phyloP scores from a whole-genome alignment of 2,329 filamentous ascomycete species.

The Fusarium piperis region DNA sequence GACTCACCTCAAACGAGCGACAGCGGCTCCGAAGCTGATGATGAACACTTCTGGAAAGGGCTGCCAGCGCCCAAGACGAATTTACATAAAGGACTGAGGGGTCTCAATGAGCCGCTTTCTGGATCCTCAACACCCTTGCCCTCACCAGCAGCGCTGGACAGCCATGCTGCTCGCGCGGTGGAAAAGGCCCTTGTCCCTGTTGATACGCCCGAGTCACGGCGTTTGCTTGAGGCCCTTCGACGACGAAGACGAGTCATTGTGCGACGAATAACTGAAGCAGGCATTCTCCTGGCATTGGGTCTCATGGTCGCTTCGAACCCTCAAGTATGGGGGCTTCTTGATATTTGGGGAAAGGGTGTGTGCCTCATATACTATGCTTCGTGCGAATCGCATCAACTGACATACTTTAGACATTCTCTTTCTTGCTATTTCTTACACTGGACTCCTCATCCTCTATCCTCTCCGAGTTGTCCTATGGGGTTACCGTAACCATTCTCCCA shows the following conservation, averaged over 20 bases:
- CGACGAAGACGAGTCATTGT: conserved; percentile 61
- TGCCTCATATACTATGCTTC: not conserved
- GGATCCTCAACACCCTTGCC: conserved; percentile 65
- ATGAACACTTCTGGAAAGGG: conserved; percentile 88
- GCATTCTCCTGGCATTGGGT: conserved; percentile 61
- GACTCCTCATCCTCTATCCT: conserved; percentile 65
- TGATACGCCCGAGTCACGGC: conserved; percentile 26
- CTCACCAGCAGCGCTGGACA: conserved; percentile 58
- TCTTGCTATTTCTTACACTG: conserved; percentile 48
- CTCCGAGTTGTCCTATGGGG: conserved; percentile 64
- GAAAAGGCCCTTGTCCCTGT: conserved; percentile 31
- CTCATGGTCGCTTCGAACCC: conserved; percentile 59
- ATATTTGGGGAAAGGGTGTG: conserved; percentile 61
- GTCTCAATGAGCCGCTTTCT: conserved; percentile 63
- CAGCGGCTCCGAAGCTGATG: conserved; percentile 93
- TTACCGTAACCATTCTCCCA: conserved; percentile 51
- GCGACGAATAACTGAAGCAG: conserved; percentile 62
- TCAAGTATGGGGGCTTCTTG: conserved; percentile 56
- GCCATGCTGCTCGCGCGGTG: conserved; percentile 46
- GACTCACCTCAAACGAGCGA: conserved; percentile 77
- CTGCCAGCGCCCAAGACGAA: conserved; percentile 80
- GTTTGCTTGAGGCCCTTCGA: conserved; percentile 45
- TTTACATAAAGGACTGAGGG: conserved; percentile 81
- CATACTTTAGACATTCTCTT: conserved; percentile 54
- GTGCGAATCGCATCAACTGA: not conserved